Base-by-base conservation (phyloP, 352 stramenopile species). In the Globisporangium perplexum region DNA sequence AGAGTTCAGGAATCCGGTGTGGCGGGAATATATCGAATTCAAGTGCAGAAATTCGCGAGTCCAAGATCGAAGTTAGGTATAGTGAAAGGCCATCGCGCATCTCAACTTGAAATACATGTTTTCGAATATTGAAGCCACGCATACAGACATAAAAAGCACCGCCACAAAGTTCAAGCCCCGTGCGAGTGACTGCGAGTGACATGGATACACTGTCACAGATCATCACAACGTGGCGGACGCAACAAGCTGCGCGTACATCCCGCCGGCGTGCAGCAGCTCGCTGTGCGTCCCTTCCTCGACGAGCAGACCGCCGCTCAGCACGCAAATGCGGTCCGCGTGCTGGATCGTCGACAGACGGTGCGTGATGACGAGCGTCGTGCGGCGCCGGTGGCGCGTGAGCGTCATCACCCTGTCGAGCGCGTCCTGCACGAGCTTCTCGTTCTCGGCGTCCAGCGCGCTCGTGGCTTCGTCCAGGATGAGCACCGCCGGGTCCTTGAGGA, bases 291-390 rank as follows among this genome's bases (percentile, higher is more conserved):
- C 66, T 36, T 73, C 54, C 46, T 73, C 66, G 14, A 55, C 59
- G n/a, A 73, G 60, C 24, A 49, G 49, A 6, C 63, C 63, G 18
- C 56, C 35, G 43, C 58, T 59, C 20, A 73, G 48, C 7, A 73
- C 65, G 24, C 59, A 70, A 46, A 73, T 73, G 24, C 59, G 65
- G 54, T 72, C 61, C 0, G 52, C 60, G 7, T 53, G 59, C 11
- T 53, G 51, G 24, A 69, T 69, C 22, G 60, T 96, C n/a, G 73
- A 83, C 22, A 97, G 59, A 4, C 91, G 66, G 53, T 98, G 91
- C 3, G 90, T 86, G 50, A 98, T 69, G 43, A 92, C 78, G 49
- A 96, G 71, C 26, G 80, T 95, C 15, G 91, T 98, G n/a, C 72
- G 73, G 17, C 31, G 45, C 10, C 20, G n/a, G 39, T n/a, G n/a